A percentile compares a stretch with the other conserved stretches of the same genome.
Evolutionary conservation across 768 basidiomycete genomes (phyloP).

Genomic region (Neoboletus magnificus): DNA sequence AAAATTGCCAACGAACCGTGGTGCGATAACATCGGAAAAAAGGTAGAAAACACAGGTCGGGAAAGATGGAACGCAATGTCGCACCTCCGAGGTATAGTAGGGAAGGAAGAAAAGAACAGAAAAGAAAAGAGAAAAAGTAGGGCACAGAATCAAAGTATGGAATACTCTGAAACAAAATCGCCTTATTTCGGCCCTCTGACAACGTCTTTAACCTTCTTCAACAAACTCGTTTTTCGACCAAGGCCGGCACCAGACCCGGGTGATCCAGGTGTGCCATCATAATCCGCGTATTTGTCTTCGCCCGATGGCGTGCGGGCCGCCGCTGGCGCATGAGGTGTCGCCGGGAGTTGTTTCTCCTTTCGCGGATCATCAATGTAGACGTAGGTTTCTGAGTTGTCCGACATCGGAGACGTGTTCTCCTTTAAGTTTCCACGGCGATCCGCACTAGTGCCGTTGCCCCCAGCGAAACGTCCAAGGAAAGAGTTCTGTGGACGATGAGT

Average conservation of each 20-base stretch:
- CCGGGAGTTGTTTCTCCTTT: conserved; percentile 54
- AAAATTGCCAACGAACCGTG: conserved; percentile 1
- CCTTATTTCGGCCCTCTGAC: conserved; percentile 54
- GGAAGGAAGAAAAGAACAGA: conserved; percentile 2
- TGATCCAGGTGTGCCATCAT: conserved; percentile 40
- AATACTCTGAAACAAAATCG: conserved; percentile 3
- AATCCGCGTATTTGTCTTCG: conserved; percentile 43
- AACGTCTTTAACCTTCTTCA: conserved; percentile 75
- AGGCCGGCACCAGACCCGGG: conserved; percentile 44
- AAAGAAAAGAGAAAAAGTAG: neutral
- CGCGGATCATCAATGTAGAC: conserved; percentile 57
- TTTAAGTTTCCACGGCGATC: conserved; percentile 37
- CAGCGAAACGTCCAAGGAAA: conserved; percentile 69
- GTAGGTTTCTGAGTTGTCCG: conserved; percentile 49
- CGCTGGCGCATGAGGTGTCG: conserved; percentile 36
- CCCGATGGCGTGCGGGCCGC: conserved; percentile 24
- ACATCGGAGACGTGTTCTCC: conserved; percentile 31
- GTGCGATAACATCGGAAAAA: neutral
- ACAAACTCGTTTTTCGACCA: conserved; percentile 70
- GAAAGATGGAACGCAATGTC: conserved; percentile 1
- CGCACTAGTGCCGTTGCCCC: conserved; percentile 28
- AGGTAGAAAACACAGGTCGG: neutral
- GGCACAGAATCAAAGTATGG: conserved; percentile 3
- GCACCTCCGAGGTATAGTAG: conserved; percentile 4
- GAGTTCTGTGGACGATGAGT: conserved; percentile 73